A percentile compares a stretch with the other conserved stretches of the same genome.
Conservation (phyloP, 805 yeast species). For the Schwanniomyces sp. region DNA sequence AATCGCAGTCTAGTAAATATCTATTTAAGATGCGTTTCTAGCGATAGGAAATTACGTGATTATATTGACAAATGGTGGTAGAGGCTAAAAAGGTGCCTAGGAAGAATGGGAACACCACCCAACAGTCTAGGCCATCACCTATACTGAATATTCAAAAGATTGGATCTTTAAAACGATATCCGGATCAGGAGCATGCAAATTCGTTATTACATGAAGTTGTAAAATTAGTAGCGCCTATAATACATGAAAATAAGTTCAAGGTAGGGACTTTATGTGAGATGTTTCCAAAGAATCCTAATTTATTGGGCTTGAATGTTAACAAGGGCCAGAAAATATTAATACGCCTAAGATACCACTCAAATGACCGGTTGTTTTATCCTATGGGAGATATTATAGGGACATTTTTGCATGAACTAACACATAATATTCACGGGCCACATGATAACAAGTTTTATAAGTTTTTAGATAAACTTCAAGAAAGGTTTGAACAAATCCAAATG, state of each 20-base stretch:
- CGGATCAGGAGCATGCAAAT: constrained; percentile 38
- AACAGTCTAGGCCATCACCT: constrained; percentile 28
- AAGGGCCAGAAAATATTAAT: constrained; percentile 70
- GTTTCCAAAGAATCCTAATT: constrained; percentile 63
- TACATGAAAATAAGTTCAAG: constrained; percentile 63
- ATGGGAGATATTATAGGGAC: constrained; percentile 73
- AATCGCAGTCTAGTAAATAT: neutral
- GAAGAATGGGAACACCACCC: neutral
- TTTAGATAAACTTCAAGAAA: constrained; percentile 58
- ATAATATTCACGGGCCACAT: constrained; percentile 79
- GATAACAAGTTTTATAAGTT: constrained; percentile 65
- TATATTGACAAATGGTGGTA: constrained; percentile 8
- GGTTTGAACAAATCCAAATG: constrained; percentile 46
- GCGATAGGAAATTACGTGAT: neutral
- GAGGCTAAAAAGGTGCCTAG: constrained; percentile 1
- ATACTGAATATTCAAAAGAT: constrained; percentile 34
- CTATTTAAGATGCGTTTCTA: neutral
- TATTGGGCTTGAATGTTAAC: constrained; percentile 84
- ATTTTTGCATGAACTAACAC: constrained; percentile 84
- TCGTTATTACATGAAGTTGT: constrained; percentile 69
- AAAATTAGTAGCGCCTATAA: constrained; percentile 70
- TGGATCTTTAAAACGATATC: constrained; percentile 34
- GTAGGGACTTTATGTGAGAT: constrained; percentile 77
- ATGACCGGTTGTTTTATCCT: constrained; percentile 57
- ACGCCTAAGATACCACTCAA: constrained; percentile 61